Evolutionary conservation across 2,329 filamentous ascomycete species (phyloP).

Genomic region (Scedosporium dehoogii): DNA sequence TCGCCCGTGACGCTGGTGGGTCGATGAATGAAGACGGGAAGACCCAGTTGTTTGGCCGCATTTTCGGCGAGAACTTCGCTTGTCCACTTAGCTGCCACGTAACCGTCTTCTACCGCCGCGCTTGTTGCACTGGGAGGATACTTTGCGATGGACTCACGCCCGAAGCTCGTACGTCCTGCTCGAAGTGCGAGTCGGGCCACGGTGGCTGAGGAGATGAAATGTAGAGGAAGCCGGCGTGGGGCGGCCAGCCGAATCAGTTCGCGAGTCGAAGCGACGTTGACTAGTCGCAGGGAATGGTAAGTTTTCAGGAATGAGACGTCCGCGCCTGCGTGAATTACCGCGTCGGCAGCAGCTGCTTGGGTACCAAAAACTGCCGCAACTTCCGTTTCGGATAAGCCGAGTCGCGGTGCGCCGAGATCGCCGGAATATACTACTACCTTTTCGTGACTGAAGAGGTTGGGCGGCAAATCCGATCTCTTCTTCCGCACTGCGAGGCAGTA

Average conservation of each 20-base stretch:
- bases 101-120: slow-evolving; percentile 19
- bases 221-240: slow-evolving; percentile 15
- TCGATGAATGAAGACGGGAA: slow-evolving; percentile 20
- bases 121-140: background rate
- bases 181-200: slow-evolving; percentile 7
- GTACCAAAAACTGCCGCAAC: background rate
- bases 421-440: slow-evolving; percentile 26
- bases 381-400: slow-evolving; percentile 25
- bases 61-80: slow-evolving; percentile 22
- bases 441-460: slow-evolving; percentile 10
- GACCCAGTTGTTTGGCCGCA: slow-evolving; percentile 3
- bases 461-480: slow-evolving; percentile 7
- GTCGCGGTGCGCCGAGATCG: slow-evolving; percentile 20
- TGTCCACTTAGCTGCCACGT: slow-evolving; percentile 23
- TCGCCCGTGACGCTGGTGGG: slow-evolving; percentile 11
- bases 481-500: slow-evolving; percentile 33
- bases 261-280: slow-evolving; percentile 26
- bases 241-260: slow-evolving; percentile 21
- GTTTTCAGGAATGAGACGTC: slow-evolving; percentile 25
- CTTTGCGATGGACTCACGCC: slow-evolving; percentile 5
- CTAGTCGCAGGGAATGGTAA: slow-evolving; percentile 21
- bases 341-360: slow-evolving; percentile 13
- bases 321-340: slow-evolving; percentile 46
- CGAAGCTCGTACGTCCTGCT: slow-evolving; percentile 8
- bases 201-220: slow-evolving; percentile 19